Percentiles rank a stretch among this genome's conserved stretches.
phyloP scores from a whole-genome alignment of 805 yeast species.

The Schwanniomyces polymorphus region DNA sequence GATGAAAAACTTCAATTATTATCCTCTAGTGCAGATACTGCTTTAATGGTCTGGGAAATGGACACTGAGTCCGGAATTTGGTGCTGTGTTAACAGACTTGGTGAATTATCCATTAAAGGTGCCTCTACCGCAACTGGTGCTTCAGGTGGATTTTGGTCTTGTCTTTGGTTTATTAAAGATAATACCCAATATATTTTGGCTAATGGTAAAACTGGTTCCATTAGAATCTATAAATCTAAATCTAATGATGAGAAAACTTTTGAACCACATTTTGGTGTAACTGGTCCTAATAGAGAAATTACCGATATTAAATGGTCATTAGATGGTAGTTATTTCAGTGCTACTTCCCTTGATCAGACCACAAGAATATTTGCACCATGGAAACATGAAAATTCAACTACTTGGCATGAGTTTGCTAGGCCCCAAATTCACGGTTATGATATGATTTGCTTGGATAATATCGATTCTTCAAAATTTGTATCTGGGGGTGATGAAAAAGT shows the following conservation, averaged over 20 bases:
- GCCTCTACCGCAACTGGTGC: conserved; percentile 99
- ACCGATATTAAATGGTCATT: conserved; percentile 80
- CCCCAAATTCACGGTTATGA: conserved; percentile 99
- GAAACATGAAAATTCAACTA: conserved; percentile 30
- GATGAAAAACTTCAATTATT: conserved; percentile 54
- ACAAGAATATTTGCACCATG: conserved; percentile 79
- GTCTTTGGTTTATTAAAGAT: conserved; percentile 62
- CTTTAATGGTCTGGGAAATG: conserved; percentile 92
- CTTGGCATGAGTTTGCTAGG: conserved; percentile 92
- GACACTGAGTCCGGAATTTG: conserved; percentile 86
- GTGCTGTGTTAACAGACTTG: conserved; percentile 78
- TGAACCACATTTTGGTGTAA: conserved; percentile 55
- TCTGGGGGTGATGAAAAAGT: conserved; percentile 97
- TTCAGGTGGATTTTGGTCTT: conserved; percentile 63
- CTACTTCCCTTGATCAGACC: conserved; percentile 92
- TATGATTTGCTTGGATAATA: conserved; percentile 75
- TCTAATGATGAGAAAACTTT: conserved; percentile 32
- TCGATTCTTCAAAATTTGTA: conserved; percentile 64
- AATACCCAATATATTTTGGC: conserved; percentile 56
- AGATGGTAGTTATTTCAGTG: conserved; percentile 62
- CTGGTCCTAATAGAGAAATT: conserved; percentile 74
- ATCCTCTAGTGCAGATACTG: conserved; percentile 90
- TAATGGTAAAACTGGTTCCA: conserved; percentile 89
- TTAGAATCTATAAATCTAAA: conserved; percentile 68
- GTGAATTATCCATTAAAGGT: conserved; percentile 93